phyloP scores from a whole-genome alignment of 192 early-diverging fungal species.

The Endogone sp. region DNA sequence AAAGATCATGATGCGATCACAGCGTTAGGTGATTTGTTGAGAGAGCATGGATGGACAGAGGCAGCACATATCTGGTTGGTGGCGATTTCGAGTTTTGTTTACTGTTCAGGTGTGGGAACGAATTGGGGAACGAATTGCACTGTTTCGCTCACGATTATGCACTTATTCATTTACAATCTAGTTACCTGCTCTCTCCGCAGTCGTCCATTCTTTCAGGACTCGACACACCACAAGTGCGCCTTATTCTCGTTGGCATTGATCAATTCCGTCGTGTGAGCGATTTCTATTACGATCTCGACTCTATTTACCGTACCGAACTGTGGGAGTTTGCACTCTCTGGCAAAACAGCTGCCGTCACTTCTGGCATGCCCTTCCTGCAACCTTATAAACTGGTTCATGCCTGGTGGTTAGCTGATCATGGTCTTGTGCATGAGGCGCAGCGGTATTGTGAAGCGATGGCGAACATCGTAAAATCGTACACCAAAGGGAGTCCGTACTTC shows the following conservation, averaged over 20 bases:
- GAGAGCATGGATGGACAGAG: slow-evolving; percentile 40
- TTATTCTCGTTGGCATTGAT: slow-evolving; percentile 62
- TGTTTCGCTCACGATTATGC: no score
- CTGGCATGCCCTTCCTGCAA: slow-evolving; percentile 82
- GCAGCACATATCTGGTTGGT: slow-evolving; percentile 82
- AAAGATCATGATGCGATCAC: slow-evolving; percentile 68
- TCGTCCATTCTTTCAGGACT: slow-evolving; percentile 50
- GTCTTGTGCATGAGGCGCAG: slow-evolving; percentile 65
- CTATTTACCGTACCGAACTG: slow-evolving; percentile 78
- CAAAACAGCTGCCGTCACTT: slow-evolving; percentile 34
- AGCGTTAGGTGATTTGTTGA: slow-evolving; percentile 74
- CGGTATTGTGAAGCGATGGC: slow-evolving; percentile 79
- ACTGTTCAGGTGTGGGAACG: no score
- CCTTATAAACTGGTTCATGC: slow-evolving; percentile 84
- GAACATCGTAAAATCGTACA: slow-evolving; percentile 62
- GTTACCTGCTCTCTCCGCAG: slow-evolving; percentile 25
- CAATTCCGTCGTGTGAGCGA: slow-evolving; percentile 7
- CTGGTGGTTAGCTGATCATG: slow-evolving; percentile 77
- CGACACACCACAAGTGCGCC: slow-evolving; percentile 55
- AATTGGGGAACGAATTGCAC: no score
- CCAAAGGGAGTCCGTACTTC: slow-evolving; percentile 79
- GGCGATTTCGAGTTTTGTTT: slow-evolving; percentile 3
- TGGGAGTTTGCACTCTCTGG: slow-evolving; percentile 73
- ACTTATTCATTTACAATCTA: slow-evolving; percentile 5
- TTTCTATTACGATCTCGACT: slow-evolving; percentile 51